A percentile compares a stretch with the other conserved stretches of the same genome.
These are phyloP conservation scores for Amauroascus verrucosus DNA, from an alignment of 2,329 filamentous ascomycete genomes.

Conservation along the genomic window DNA sequence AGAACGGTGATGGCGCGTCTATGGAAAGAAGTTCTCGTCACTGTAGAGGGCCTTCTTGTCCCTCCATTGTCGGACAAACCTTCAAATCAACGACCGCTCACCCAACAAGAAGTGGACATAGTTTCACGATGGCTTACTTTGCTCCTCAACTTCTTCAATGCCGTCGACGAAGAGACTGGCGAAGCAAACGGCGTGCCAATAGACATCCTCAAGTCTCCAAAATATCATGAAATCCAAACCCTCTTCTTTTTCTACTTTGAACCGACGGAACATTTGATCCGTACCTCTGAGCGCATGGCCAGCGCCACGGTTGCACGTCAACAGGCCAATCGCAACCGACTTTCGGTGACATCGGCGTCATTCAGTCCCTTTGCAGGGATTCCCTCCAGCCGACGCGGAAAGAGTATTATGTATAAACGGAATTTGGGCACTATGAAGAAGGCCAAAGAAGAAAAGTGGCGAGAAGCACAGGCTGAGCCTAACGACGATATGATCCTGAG, in stretches of 20 bases:
- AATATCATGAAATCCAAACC: conserved; percentile 94
- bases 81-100: conserved; percentile 71
- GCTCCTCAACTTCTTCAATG: conserved; percentile 91
- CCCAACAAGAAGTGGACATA: conserved; percentile 80
- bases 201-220: conserved; percentile 88
- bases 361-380: conserved; percentile 34
- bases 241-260: conserved; percentile 99
- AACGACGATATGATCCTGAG: conserved; percentile 97
- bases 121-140: conserved; percentile 91
- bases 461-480: conserved; percentile 90
- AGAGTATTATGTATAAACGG: conserved; percentile 81
- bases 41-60: conserved; percentile 80
- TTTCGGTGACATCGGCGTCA: conserved; percentile 53
- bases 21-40: conserved; percentile 94
- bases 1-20: conserved; percentile 93
- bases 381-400: conserved; percentile 41
- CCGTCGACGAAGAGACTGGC: conserved; percentile 70
- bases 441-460: conserved; percentile 89
- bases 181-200: conserved; percentile 80
- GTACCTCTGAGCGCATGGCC: conserved; percentile 94
- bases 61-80: conserved; percentile 92
- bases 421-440: conserved; percentile 95
- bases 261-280: conserved; percentile 76
- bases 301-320: conserved; percentile 71
- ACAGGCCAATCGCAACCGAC: conserved; percentile 55